Percentiles rank a stretch among this genome's conserved stretches.
These are phyloP conservation scores for Lagenidium sp. DNA, from an alignment of 352 stramenopile species.

Conservation along the genomic window DNA sequence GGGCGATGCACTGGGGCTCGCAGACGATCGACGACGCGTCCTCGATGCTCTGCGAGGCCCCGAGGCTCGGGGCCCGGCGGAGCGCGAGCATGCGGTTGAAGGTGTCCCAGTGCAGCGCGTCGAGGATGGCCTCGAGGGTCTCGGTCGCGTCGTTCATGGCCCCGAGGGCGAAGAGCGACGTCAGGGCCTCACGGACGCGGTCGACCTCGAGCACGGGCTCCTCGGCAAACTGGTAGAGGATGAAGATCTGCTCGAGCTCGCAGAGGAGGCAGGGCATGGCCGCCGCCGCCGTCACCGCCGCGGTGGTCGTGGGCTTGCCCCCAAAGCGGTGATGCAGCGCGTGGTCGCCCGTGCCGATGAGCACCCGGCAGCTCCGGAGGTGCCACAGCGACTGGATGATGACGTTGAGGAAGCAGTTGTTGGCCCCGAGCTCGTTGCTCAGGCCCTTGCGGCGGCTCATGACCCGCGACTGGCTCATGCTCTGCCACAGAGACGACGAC, in stretches of 20 bases:
- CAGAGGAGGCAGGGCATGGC: slow-evolving; percentile 55
- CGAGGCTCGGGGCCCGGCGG: slow-evolving; percentile 19
- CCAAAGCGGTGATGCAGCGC: slow-evolving; percentile 57
- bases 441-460: slow-evolving; percentile 71
- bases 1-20: slow-evolving; percentile 70
- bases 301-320: slow-evolving; percentile 22
- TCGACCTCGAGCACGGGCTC: slow-evolving; percentile 67
- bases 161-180: slow-evolving; percentile 57
- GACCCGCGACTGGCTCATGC: slow-evolving; percentile 16
- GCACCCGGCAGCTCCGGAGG: slow-evolving; percentile 72
- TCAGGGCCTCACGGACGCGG: slow-evolving; percentile 54
- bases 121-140: slow-evolving; percentile 73
- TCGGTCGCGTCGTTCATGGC: slow-evolving; percentile 84
- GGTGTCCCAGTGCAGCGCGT: slow-evolving; percentile 69
- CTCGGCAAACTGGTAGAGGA: slow-evolving; percentile 78
- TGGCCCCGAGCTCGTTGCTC: slow-evolving; percentile 73
- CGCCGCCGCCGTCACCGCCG: background rate
- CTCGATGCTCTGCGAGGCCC: slow-evolving; percentile 41
- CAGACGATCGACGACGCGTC: slow-evolving; percentile 64
- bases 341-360: slow-evolving; percentile 74
- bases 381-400: slow-evolving; percentile 90
- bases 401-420: slow-evolving; percentile 91
- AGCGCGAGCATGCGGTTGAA: slow-evolving; percentile 65
- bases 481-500: no score
- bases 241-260: slow-evolving; percentile 80